Base-by-base conservation (phyloP, 305 asterid species). In the Fraxinus latifolia region DNA sequence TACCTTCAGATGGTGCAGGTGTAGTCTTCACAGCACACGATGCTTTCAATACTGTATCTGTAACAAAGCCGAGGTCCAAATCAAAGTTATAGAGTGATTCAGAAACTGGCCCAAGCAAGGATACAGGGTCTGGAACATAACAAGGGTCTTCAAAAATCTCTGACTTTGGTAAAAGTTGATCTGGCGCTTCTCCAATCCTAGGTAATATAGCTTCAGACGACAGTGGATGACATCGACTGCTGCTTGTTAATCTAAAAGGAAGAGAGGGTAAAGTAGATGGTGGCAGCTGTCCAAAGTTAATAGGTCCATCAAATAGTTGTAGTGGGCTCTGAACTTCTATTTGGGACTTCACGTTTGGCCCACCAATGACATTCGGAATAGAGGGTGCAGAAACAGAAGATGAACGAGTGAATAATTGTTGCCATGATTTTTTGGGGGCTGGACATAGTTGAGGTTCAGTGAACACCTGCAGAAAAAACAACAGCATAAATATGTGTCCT, bases 91-190 rank as follows among this genome's bases (percentile, higher is more conserved):
- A 95, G 2, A 95, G 96, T 32, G 99, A 96, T 86, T 96, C 99
- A 53, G 97, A 96, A 81, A 96, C 98, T 5, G 99, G 99, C 36
- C 99, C 98, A 80, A 96, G 98, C 87, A 96, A 89, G 82, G 98
- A 86, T 79, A 87, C 89, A 0, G 98, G 98, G 70, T 96, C 98
- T 5, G 99, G 98, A 85, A 90, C 97, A 88, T 94, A 94, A 85
- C 97, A 90, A 80, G 98, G 99, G 82, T 96, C 99, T 89, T 91
- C 99, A 83, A 90, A 96, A 80, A 87, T 91, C 91, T 96, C 99
- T 0, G 89, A 91, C 72, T 96, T 98, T 6, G 95, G 95, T 62
- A 90, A 86, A 83, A 91, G 86, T 78, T 90, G 92, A 79, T 82
- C 87, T 3, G 90, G 84, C 36, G 91, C 89, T 85, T 86, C 92